Evolutionary conservation across 192 early-diverging fungal species (phyloP), one percentile per base, ranked within the genome.

Genomic region (Funneliformis geosporum): DNA sequence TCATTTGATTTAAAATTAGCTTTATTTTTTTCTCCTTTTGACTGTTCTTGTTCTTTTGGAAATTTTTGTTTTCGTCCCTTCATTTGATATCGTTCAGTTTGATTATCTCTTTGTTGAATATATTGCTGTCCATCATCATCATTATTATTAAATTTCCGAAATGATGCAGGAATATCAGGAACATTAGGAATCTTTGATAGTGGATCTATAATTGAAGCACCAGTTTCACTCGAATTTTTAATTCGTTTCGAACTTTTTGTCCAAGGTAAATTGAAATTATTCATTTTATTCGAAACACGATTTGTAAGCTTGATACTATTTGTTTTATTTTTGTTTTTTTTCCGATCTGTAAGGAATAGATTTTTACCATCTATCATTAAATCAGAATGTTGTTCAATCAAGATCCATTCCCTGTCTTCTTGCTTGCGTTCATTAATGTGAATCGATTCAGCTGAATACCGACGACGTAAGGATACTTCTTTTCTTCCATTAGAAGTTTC

Each of bases 331-430:
- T 33, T 33, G 2, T 2, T 33, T 33, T 33, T 33, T 42, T 67
- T 38, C 27, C 2, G 33, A 23, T 69, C 67, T 21, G 33, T 12
- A 42, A 69, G 18, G 40, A 69, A 69, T 67, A 67, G 9, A 21
- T 47, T 2, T 67, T 78, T 60, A 8, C 67, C 64, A 50, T 78
- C 64, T 10, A 78, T 67, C 64, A 78, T 50, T 23, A 78, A 27
- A 25, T 40, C 64, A n/a, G 42, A n/a, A 50, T 43, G 23, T 2
- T 62, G 76, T 47, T 78, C 46, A 27, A 79, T 69, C 23, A 60
- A 39, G 0, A 79, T 46, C 77, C 76, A 11, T 42, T 23, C 60
- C 1, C 5, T 55, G 0, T 60, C 47, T 67, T 50, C 68, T 8
- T 40, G 25, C 42, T 69, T 69, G 21, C 47, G 65, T n/a, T 69